These are phyloP conservation scores for Talaromyces sp. DNA, from an alignment of 2,329 filamentous ascomycete species.

Conservation along the genomic window DNA sequence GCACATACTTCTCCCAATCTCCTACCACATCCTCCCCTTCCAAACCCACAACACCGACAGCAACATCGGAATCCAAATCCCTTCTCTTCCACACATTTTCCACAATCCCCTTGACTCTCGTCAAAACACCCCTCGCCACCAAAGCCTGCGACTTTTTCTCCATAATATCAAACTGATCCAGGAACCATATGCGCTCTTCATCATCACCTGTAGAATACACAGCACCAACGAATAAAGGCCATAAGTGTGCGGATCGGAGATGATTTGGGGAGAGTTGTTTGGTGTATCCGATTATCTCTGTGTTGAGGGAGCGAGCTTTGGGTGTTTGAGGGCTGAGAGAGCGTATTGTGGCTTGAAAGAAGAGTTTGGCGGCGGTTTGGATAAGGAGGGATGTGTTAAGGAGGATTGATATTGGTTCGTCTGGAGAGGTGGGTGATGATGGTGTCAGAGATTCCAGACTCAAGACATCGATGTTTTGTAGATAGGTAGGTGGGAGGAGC, in stretches of 20 bases:
- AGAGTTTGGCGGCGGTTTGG: constrained; percentile 17
- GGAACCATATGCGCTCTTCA: constrained; percentile 18
- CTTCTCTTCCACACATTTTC: constrained; percentile 21
- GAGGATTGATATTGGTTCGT: constrained; percentile 12
- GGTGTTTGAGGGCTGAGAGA: constrained; percentile 9
- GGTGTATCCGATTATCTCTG: constrained; percentile 15
- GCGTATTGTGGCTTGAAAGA: constrained; percentile 19
- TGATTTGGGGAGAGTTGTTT: constrained; percentile 16
- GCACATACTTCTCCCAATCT: constrained; percentile 21
- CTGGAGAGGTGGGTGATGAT: background rate
- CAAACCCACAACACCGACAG: background rate
- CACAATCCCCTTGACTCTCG: constrained; percentile 18
- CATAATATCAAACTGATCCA: constrained; percentile 18
- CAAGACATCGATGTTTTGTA: background rate
- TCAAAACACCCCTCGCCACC: constrained; percentile 17
- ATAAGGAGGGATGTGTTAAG: constrained; percentile 18
- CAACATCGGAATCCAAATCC: constrained; percentile 13
- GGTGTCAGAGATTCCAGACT: background rate
- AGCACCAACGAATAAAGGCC: constrained; percentile 19
- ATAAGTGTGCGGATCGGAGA: constrained; percentile 19
- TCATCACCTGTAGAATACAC: constrained; percentile 18
- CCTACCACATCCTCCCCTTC: background rate
- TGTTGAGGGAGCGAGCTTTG: constrained; percentile 12
- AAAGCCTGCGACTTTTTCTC: constrained; percentile 10
- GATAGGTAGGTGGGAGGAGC: constrained; percentile 8